Conservation (phyloP, 2,329 filamentous ascomycete species). For the Clarireedia hainanense region DNA sequence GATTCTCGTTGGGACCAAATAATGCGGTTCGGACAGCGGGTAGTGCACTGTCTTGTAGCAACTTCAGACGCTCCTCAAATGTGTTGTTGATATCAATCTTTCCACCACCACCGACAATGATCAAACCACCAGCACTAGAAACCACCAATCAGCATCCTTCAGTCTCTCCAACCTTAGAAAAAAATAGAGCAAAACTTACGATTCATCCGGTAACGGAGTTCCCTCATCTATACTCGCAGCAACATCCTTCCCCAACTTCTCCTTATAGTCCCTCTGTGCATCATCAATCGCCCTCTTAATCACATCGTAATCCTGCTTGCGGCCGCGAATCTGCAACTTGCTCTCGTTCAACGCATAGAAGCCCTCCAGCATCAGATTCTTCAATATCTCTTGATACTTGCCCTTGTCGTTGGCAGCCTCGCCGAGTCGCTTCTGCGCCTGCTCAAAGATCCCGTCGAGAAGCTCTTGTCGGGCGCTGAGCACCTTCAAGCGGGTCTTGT, state of each 20-base stretch:
- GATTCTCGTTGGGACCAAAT: conserved; percentile 91
- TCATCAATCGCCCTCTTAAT: conserved; percentile 72
- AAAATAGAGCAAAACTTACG: conserved; percentile 49
- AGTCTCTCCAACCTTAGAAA: neutral
- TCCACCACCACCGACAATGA: conserved; percentile 72
- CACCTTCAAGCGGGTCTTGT: conserved; percentile 89
- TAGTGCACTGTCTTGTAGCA: conserved; percentile 78
- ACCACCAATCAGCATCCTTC: conserved; percentile 4
- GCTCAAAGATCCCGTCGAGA: conserved; percentile 82
- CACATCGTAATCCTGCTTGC: conserved; percentile 69
- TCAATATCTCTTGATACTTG: conserved; percentile 70
- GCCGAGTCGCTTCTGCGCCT: conserved; percentile 63
- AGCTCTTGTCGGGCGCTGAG: conserved; percentile 83
- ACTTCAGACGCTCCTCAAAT: conserved; percentile 79
- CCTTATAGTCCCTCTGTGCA: conserved; percentile 78
- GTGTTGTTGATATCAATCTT: conserved; percentile 99
- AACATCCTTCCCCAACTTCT: conserved; percentile 62
- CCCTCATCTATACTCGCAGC: conserved; percentile 68
- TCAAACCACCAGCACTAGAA: conserved; percentile 70
- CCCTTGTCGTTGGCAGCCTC: conserved; percentile 58
- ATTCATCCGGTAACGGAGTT: conserved; percentile 70
- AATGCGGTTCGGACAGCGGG: conserved; percentile 78
- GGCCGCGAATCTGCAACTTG: conserved; percentile 64
- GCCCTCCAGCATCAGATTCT: conserved; percentile 80
- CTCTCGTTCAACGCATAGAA: conserved; percentile 81